These are phyloP conservation scores for Populus euphratica DNA, from an alignment of 345 rosid species.

Conservation along the genomic window DNA sequence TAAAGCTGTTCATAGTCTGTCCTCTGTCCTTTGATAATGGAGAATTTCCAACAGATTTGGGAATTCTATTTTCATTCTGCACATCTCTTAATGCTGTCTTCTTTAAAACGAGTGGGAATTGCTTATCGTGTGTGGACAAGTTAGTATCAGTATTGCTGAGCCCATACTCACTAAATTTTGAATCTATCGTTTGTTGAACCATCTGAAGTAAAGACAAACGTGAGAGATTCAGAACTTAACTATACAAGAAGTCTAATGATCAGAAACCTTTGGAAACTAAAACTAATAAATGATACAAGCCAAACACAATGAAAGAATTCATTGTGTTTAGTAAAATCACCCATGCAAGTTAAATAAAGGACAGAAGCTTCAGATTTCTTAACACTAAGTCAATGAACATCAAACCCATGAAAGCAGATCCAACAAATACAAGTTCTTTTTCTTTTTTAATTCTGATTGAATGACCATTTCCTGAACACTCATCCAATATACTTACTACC, in stretches of 20 bases:
- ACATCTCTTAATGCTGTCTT: slow-evolving; percentile 56
- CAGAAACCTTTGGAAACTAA: background rate
- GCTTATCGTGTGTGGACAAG: slow-evolving; percentile 38
- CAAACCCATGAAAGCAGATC: background rate
- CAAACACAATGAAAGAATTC: background rate
- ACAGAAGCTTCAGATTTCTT: background rate
- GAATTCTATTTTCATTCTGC: slow-evolving; percentile 56
- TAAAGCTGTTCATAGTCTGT: slow-evolving; percentile 30
- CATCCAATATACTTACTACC: background rate
- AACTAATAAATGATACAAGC: background rate
- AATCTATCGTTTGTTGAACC: slow-evolving; percentile 48
- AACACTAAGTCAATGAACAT: background rate
- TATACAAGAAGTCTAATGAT: too few relatives aligned
- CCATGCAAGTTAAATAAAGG: background rate
- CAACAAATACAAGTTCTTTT: background rate
- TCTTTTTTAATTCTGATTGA: background rate
- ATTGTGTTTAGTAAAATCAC: background rate
- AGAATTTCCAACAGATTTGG: slow-evolving; percentile 33
- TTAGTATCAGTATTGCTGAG: slow-evolving; percentile 35
- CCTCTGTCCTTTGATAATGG: slow-evolving; percentile 42
- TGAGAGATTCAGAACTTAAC: background rate
- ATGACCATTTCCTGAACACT: background rate
- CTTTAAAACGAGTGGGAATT: slow-evolving; percentile 37
- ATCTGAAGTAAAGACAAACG: slow-evolving; percentile 30
- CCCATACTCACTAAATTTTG: slow-evolving; percentile 40